phyloP scores from a whole-genome alignment of 345 rosid genomes.

The Viola odorata region DNA sequence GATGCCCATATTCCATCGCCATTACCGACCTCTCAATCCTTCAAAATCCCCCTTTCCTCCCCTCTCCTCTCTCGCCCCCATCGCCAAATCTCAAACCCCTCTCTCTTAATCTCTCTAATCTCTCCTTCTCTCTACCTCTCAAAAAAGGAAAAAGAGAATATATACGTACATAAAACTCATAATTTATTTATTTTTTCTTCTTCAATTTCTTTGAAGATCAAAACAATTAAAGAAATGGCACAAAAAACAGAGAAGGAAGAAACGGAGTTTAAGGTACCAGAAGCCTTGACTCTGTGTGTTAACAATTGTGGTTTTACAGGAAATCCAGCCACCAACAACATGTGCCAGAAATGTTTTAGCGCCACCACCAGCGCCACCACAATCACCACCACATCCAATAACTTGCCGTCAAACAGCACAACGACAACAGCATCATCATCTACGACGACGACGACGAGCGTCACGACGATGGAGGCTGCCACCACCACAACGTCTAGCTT shows the following conservation, averaged over 20 bases:
- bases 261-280: constrained; percentile 91
- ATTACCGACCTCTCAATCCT: constrained; percentile 49
- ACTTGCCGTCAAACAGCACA: not conserved
- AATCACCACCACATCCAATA: not conserved
- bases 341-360: constrained; percentile 96
- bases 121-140: not conserved
- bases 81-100: not conserved
- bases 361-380: constrained; percentile 43
- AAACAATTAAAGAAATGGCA: constrained; percentile 41
- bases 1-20: constrained; percentile 79
- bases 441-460: not conserved
- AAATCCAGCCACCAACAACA: constrained; percentile 84
- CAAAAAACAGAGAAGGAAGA: constrained; percentile 90
- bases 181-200: not conserved
- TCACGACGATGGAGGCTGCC: constrained; percentile 2
- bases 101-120: not conserved
- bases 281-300: constrained; percentile 55
- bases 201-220: not conserved
- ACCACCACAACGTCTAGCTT: not conserved
- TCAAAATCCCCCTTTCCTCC: constrained; percentile 9
- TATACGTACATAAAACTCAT: not conserved
- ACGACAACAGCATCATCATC: not conserved
- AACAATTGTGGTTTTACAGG: constrained; percentile 86
- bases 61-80: not conserved
- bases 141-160: not conserved